Percentiles rank a stretch among this genome's conserved stretches.
These are phyloP conservation scores for Trichoderma brevicompactum DNA, from an alignment of 2,329 filamentous ascomycete species.

Conservation along the genomic window DNA sequence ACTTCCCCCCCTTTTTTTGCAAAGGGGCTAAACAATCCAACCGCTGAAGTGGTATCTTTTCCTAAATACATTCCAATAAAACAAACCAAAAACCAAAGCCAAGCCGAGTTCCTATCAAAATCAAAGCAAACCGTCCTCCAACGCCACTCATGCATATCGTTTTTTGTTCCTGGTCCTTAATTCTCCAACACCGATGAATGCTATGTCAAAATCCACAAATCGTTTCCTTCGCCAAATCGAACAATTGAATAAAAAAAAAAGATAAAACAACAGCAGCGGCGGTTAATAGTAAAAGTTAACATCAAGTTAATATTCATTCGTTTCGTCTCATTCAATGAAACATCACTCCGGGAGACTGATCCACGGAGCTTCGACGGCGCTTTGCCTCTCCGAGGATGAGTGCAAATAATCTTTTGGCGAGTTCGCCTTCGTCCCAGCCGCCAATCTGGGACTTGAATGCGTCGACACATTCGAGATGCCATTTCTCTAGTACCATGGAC, in stretches of 20 bases:
- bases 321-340: slow-evolving; percentile 38
- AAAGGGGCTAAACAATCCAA: background rate
- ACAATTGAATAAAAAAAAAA: background rate
- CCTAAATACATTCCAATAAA: slow-evolving; percentile 2
- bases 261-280: background rate
- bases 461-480: slow-evolving; percentile 63
- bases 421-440: slow-evolving; percentile 53
- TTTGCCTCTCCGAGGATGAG: slow-evolving; percentile 56
- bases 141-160: slow-evolving; percentile 27
- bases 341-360: slow-evolving; percentile 35
- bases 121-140: slow-evolving; percentile 6
- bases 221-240: background rate
- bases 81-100: slow-evolving; percentile 6
- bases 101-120: background rate
- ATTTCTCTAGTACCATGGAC: slow-evolving; percentile 54
- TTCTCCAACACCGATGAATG: slow-evolving; percentile 17
- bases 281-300: background rate
- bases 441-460: slow-evolving; percentile 55
- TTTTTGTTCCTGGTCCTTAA: slow-evolving; percentile 1
- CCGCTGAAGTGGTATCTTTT: slow-evolving; percentile 27
- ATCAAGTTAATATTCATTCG: background rate
- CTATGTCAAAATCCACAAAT: slow-evolving; percentile 14
- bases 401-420: slow-evolving; percentile 58
- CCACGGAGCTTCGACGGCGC: slow-evolving; percentile 32
- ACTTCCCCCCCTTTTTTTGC: background rate